phyloP scores from a whole-genome alignment of 129 eudicot species.

The Flaveria trinervia region DNA sequence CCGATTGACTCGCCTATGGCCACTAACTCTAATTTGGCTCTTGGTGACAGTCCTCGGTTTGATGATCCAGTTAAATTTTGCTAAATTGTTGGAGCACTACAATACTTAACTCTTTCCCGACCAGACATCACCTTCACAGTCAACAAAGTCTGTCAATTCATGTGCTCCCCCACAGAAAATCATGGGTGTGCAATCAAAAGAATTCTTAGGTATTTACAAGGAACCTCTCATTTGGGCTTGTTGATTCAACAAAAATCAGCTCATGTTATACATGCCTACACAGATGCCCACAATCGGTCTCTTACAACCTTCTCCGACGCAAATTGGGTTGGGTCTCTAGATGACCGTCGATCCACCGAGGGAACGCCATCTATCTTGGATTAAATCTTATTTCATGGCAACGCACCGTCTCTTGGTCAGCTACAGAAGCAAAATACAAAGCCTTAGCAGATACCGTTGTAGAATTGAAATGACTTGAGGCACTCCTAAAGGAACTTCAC shows the following conservation, averaged over 20 bases:
- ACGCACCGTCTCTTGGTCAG: no score
- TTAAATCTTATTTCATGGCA: no score
- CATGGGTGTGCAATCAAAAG: background rate
- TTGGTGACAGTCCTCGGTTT: background rate
- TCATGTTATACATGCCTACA: background rate
- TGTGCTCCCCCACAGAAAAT: background rate
- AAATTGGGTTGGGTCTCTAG: background rate
- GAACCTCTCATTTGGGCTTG: background rate
- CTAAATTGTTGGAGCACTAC: background rate
- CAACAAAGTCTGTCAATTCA: background rate
- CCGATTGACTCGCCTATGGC: background rate
- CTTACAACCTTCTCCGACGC: background rate
- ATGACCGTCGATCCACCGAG: background rate
- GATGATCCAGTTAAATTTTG: background rate
- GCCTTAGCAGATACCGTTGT: no score
- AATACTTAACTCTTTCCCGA: no score
- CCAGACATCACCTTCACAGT: no score
- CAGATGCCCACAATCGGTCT: background rate
- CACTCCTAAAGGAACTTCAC: no score
- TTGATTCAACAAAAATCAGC: background rate
- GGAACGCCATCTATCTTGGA: background rate
- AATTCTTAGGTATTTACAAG: background rate
- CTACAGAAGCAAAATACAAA: no score
- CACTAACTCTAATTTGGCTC: background rate
- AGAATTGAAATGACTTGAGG: no score